These are phyloP conservation scores for Debaryomycetaceae sp. DNA, from an alignment of 1,139 yeast species.

Conservation along the genomic window DNA sequence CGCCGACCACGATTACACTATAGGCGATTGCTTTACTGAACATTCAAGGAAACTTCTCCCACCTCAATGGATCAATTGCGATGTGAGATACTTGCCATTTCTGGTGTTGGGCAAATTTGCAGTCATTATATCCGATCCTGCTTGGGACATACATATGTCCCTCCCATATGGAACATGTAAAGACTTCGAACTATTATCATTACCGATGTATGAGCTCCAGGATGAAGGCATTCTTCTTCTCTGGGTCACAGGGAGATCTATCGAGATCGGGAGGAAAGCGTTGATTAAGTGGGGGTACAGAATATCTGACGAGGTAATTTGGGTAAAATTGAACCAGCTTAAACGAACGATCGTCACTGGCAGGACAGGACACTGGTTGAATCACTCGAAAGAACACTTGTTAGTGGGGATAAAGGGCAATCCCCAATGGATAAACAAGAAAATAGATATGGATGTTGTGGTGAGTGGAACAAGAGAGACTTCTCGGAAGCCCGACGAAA, in stretches of 20 bases:
- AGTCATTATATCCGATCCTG: conserved; percentile 86
- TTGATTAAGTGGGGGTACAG: conserved; percentile 78
- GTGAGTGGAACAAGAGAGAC: conserved; percentile 86
- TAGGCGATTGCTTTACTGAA: conserved; percentile 53
- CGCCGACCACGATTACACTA: conserved; percentile 41
- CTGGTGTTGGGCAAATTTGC: conserved; percentile 75
- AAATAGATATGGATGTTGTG: conserved; percentile 69
- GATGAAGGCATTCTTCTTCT: conserved; percentile 77
- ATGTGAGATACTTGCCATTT: conserved; percentile 70
- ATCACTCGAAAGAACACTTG: conserved; percentile 90
- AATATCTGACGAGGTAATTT: conserved; percentile 74
- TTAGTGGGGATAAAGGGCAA: conserved; percentile 80
- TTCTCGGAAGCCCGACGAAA: conserved; percentile 86
- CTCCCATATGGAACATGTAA: conserved; percentile 75
- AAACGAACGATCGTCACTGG: conserved; percentile 91
- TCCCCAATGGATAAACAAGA: conserved; percentile 67
- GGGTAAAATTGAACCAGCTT: conserved; percentile 89
- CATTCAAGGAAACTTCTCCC: conserved; percentile 35
- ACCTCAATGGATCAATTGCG: conserved; percentile 86
- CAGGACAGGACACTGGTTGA: conserved; percentile 94
- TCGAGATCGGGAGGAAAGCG: conserved; percentile 81
- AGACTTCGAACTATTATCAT: conserved; percentile 62
- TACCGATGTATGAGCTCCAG: conserved; percentile 68
- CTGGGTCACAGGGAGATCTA: conserved; percentile 95
- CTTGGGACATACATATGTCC: conserved; percentile 86